Evolutionary conservation across 2,329 filamentous ascomycete species (phyloP).

Genomic region (Ophiosphaerella korrae): DNA sequence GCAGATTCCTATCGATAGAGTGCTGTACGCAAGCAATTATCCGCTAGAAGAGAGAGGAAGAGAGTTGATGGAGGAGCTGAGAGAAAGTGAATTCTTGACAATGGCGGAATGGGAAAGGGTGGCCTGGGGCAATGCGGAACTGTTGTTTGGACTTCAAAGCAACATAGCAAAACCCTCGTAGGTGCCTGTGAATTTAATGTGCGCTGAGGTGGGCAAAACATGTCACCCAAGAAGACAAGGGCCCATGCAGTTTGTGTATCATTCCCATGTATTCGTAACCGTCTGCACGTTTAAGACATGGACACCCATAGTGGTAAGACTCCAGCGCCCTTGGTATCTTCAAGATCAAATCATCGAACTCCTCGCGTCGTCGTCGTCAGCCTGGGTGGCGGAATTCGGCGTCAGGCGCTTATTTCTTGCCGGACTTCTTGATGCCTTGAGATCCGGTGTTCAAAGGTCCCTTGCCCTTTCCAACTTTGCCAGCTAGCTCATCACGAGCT

Average conservation of each 20-base stretch:
- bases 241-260: background rate
- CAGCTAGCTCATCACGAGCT: slow-evolving; percentile 67
- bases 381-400: background rate
- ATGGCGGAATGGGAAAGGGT: slow-evolving; percentile 57
- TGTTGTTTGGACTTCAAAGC: slow-evolving; percentile 23
- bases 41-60: slow-evolving; percentile 59
- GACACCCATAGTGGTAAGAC: slow-evolving; percentile 28
- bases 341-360: slow-evolving; percentile 19
- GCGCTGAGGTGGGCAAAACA: background rate
- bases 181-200: no score
- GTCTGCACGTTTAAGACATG: slow-evolving; percentile 15
- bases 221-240: no score
- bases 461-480: slow-evolving; percentile 76
- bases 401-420: slow-evolving; percentile 74
- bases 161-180: background rate
- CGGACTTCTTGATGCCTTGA: slow-evolving; percentile 97
- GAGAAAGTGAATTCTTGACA: slow-evolving; percentile 56
- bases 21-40: slow-evolving; percentile 64
- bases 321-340: slow-evolving; percentile 36
- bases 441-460: slow-evolving; percentile 82
- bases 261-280: slow-evolving; percentile 26
- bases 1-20: slow-evolving; percentile 55
- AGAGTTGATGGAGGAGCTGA: slow-evolving; percentile 56
- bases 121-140: slow-evolving; percentile 58
- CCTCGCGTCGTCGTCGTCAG: slow-evolving; percentile 1